A percentile compares a stretch with the other conserved stretches of the same genome.
phyloP scores from a whole-genome alignment of 805 yeast species.

The Brettanomyces nanus region DNA sequence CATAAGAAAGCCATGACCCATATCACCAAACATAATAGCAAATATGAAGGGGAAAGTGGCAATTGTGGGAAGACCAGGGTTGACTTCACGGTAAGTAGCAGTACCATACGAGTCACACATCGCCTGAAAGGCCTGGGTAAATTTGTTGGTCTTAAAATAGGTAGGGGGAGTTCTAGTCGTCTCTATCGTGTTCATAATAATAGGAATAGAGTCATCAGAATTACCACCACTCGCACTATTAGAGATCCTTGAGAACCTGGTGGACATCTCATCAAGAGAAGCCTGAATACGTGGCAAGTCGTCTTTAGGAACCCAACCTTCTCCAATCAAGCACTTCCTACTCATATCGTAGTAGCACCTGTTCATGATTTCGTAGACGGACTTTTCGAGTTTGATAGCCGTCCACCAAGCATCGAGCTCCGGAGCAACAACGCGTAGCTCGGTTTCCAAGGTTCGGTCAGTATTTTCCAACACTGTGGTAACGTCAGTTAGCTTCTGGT shows the following conservation, averaged over 20 bases:
- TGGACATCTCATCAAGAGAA: conserved; percentile 34
- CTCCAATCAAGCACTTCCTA: conserved; percentile 59
- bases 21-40: conserved; percentile 98
- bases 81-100: conserved; percentile 88
- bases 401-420: conserved; percentile 57
- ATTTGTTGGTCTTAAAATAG: conserved; percentile 87
- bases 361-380: conserved; percentile 52
- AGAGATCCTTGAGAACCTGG: conserved; percentile 13
- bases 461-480: conserved; percentile 40
- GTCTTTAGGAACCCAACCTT: conserved; percentile 65
- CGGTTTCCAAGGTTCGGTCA: conserved; percentile 51
- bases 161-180: conserved; percentile 93
- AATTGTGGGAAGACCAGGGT: conserved; percentile 91
- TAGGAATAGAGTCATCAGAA: conserved; percentile 24
- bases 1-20: conserved; percentile 90
- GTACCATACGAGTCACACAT: conserved; percentile 95
- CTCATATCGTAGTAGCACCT: conserved; percentile 60
- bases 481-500: conserved; percentile 44
- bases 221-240: conserved; percentile 5
- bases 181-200: conserved; percentile 43
- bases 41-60: conserved; percentile 98
- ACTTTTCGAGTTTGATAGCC: conserved; percentile 44
- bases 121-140: conserved; percentile 85
- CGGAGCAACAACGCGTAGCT: conserved; percentile 53
- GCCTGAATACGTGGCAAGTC: conserved; percentile 40